Percentiles rank a stretch among this genome's conserved stretches.
These are phyloP conservation scores for Saccharomycopsis malanga DNA, from an alignment of 805 yeast species.

Conservation along the genomic window DNA sequence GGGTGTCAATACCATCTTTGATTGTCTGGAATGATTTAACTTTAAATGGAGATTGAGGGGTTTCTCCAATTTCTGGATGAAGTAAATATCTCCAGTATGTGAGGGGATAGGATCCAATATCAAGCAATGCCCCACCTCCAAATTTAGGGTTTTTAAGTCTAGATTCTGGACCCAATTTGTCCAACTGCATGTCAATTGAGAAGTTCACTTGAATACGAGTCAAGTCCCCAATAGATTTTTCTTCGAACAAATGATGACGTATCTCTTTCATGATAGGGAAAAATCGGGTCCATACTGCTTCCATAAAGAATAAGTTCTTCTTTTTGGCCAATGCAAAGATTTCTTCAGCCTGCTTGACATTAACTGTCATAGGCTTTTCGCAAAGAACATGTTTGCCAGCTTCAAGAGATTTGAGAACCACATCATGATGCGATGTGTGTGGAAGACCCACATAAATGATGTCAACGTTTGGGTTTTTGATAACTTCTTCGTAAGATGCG, in stretches of 20 bases:
- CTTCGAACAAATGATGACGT: slow-evolving; percentile 32
- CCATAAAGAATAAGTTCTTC: slow-evolving; percentile 45
- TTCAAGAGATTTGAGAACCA: slow-evolving; percentile 36
- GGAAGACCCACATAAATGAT: slow-evolving; percentile 51
- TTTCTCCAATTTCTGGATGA: slow-evolving; percentile 30
- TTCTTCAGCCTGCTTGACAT: slow-evolving; percentile 36
- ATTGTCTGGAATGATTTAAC: slow-evolving; percentile 32
- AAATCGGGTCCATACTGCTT: slow-evolving; percentile 52
- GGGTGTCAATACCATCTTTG: slow-evolving; percentile 38
- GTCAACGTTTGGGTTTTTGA: slow-evolving; percentile 36
- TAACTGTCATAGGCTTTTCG: slow-evolving; percentile 50
- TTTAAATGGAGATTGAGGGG: slow-evolving; percentile 21
- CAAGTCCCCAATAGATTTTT: slow-evolving; percentile 41
- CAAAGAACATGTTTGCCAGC: slow-evolving; percentile 45
- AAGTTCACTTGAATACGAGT: slow-evolving; percentile 39
- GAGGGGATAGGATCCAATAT: slow-evolving; percentile 46
- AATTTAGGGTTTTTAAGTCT: slow-evolving; percentile 38
- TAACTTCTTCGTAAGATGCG: slow-evolving; percentile 36
- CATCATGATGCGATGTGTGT: slow-evolving; percentile 44
- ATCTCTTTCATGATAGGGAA: slow-evolving; percentile 40
- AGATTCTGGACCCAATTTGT: slow-evolving; percentile 28
- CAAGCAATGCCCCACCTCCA: slow-evolving; percentile 53
- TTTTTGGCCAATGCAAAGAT: slow-evolving; percentile 37
- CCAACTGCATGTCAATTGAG: slow-evolving; percentile 32
- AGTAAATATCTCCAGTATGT: slow-evolving; percentile 39